phyloP scores from a whole-genome alignment of 768 basidiomycete species.

The Tephrocybe sp. region DNA sequence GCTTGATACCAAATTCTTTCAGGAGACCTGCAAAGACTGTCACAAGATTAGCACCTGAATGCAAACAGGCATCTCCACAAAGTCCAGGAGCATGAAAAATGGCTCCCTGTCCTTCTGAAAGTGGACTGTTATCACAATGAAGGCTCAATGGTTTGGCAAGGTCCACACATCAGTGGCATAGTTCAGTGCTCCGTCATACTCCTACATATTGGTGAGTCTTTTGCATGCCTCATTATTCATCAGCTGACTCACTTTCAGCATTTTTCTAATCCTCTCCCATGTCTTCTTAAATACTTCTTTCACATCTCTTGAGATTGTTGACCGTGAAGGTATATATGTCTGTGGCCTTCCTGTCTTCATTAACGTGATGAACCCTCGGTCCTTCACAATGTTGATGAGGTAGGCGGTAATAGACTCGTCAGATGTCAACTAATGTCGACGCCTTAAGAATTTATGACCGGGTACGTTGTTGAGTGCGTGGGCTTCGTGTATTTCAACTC shows the following conservation, averaged over 20 bases:
- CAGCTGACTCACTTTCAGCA: conserved; percentile 20
- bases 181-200: conserved; percentile 19
- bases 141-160: conserved; percentile 25
- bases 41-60: conserved; percentile 34
- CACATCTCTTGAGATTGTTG: conserved; percentile 32
- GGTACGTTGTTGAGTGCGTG: no score
- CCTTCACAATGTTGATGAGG: conserved; percentile 33
- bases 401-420: conserved; percentile 32
- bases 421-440: no score
- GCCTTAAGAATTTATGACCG: no score
- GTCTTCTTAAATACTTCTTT: conserved; percentile 24
- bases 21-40: conserved; percentile 31
- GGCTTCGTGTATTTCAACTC: no score
- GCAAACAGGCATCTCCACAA: conserved; percentile 37
- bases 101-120: conserved; percentile 20
- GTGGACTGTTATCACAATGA: conserved; percentile 22
- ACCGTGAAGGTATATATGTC: conserved; percentile 28
- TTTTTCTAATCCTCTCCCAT: conserved; percentile 20
- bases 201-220: conserved; percentile 14
- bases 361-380: conserved; percentile 28
- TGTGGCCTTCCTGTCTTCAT: conserved; percentile 32
- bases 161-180: conserved; percentile 29
- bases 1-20: conserved; percentile 30
- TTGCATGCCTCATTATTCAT: neutral
- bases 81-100: conserved; percentile 15